Evolutionary conservation across 2,329 filamentous ascomycete species (phyloP), one percentile per base, ranked within the genome.

Genomic region (Exophiala oligosperma): DNA sequence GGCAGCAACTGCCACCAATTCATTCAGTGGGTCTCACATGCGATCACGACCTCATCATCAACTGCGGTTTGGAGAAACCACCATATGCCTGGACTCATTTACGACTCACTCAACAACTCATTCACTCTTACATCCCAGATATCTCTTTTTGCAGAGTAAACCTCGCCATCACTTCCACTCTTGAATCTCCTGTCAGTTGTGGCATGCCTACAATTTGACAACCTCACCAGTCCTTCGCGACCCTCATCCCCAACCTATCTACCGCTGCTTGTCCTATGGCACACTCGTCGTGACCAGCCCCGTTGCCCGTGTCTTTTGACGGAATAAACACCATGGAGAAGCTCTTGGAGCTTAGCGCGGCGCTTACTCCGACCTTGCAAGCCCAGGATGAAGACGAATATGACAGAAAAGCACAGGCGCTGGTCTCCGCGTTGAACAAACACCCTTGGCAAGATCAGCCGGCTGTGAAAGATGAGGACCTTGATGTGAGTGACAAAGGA

Each of bases 341-440:
- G 53, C 49, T 62, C 53, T 17, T 64, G 12, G 59, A 57, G 43
- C 59, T 62, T 14, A 60, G 54, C 28, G 21, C 54, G 14, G 51
- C 52, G 35, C 54, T 66, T 21, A 56, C 57, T 28, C 53, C 50
- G 23, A 49, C 48, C 1, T 56, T 65, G 2, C 49, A 64, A 17
- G 32, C 41, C 9, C 57, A 52, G 43, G 60, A 64, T 44, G 61
- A 64, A 53, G 56, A 57, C 17, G 69, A 72, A 54, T 81, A 80
- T 66, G 77, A 81, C 59, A 71, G 72, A 32, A 72, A 71, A 35
- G 62, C 57, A 12, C 48, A 52, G 35, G 51, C 56, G n/a, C 23
- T 64, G n/a, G 41, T 63, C 21, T 40, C 72, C 68, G 57, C 65
- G 37, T 65, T 67, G 37, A 60, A 40, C 43, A 65, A 66, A 52